A percentile compares a stretch with the other conserved stretches of the same genome.
Conservation (phyloP, 495 filamentous ascomycete genomes). For the Aspergillus campestris region DNA sequence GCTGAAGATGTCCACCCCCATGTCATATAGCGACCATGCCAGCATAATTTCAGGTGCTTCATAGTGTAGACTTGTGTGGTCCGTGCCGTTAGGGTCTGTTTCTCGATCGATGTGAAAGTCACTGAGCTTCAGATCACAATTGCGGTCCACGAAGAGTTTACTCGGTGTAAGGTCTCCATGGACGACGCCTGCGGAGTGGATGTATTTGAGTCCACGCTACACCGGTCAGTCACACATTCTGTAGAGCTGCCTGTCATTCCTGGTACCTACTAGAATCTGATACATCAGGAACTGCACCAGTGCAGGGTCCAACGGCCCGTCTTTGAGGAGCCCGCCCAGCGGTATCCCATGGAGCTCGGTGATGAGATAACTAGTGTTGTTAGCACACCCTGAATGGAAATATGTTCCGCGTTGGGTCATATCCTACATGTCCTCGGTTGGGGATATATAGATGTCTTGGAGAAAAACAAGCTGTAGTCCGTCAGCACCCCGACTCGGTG, state of each 20-base stretch:
- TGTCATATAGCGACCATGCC: constrained; percentile 93
- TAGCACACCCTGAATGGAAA: background rate
- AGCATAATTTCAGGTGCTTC: constrained; percentile 93
- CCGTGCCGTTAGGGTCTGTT: constrained; percentile 92
- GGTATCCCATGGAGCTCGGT: constrained; percentile 88
- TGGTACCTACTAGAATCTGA: constrained; percentile 64
- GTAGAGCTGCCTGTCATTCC: background rate
- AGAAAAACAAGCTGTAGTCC: constrained; percentile 66
- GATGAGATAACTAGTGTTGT: constrained; percentile 65
- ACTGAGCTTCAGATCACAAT: constrained; percentile 93
- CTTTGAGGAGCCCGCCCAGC: constrained; percentile 76
- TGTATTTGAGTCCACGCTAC: constrained; percentile 83
- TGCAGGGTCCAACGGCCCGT: constrained; percentile 80
- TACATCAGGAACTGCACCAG: constrained; percentile 96
- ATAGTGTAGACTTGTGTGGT: constrained; percentile 89
- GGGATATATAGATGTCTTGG: constrained; percentile 90
- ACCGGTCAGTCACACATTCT: constrained; percentile 12
- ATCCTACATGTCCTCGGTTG: constrained; percentile 81
- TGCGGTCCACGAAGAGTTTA: constrained; percentile 92
- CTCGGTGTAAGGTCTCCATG: constrained; percentile 86
- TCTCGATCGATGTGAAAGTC: constrained; percentile 88
- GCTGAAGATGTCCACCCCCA: constrained; percentile 95
- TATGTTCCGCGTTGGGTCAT: constrained; percentile 9
- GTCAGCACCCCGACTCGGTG: background rate
- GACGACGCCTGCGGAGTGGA: constrained; percentile 87